Percentiles rank a stretch among this genome's conserved stretches.
These are phyloP conservation scores for Alternaria triticina DNA, from an alignment of 2,329 filamentous ascomycete genomes.

Conservation along the genomic window DNA sequence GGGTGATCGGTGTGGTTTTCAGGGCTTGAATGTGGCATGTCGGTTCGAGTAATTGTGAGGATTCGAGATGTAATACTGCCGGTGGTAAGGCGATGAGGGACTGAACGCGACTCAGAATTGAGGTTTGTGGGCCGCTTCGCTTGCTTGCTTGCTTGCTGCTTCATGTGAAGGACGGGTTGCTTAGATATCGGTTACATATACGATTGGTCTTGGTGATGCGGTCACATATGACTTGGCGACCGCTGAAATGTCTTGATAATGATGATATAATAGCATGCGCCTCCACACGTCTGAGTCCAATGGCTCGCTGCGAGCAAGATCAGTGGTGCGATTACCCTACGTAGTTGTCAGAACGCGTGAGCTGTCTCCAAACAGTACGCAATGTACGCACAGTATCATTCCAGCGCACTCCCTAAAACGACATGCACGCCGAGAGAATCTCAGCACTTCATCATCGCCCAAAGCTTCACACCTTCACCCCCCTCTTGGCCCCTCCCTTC, in stretches of 20 bases:
- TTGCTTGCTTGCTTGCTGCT: not conserved
- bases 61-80: not conserved
- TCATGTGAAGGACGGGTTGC: not conserved
- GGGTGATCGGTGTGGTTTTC: slow-evolving; percentile 1
- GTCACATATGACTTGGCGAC: not conserved
- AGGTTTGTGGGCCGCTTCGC: not conserved
- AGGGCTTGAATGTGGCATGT: not conserved
- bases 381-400: not conserved
- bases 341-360: not conserved
- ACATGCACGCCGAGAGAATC: not conserved
- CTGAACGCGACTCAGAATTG: slow-evolving; percentile 3
- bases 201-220: not conserved
- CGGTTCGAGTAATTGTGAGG: not conserved
- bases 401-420: not conserved
- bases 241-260: not conserved
- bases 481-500: slow-evolving; percentile 6
- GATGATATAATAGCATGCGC: not conserved
- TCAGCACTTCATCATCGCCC: slow-evolving; percentile 13
- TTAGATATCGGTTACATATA: not conserved
- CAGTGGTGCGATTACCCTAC: not conserved
- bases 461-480: slow-evolving; percentile 6
- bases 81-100: not conserved
- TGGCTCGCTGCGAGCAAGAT: not conserved
- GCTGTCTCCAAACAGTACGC: not conserved
- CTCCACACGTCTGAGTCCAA: not conserved